Base-by-base conservation (phyloP, 352 stramenopile species). In the Globisporangium heterothallicum region DNA sequence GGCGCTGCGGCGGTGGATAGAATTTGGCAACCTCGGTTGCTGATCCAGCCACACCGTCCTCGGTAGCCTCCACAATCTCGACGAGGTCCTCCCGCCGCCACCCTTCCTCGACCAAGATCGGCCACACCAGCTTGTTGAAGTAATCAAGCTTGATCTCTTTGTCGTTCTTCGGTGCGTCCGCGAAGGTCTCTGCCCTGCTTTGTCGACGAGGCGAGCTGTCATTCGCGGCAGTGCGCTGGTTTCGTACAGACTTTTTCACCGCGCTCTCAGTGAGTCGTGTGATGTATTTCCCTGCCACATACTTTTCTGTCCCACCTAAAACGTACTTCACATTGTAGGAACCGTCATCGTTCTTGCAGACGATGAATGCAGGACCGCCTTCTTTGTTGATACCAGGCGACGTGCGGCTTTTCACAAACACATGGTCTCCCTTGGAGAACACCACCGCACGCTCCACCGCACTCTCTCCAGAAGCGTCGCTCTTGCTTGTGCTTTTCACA, bases 271-370 rank as follows among this genome's bases (percentile, higher is more conserved):
- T 92, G 29, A 88, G 60, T 5, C 71, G 63, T 32, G 65, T 72
- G 3, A 94, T 74, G 53, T 85, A 92, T 35, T 70, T 62, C 0
- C 68, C 58, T 14, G 59, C 64, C 2, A 94, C 72, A 26, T 58
- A 59, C 59, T 91, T 92, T 59, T 94, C 84, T 16, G 64, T 72
- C 0, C 84, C 81, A 16, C 84, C 84, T 10, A 94, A 64, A 38
- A 94, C 56, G 57, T 92, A 94, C 66, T 94, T 94, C 53, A 94
- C 68, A 48, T 85, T 71, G 64, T 91, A 92, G 14, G 76, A 78
- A 42, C 69, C 74, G 40, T 92, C 81, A 8, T 76, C 73, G 50
- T 89, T 86, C 26, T 59, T 56, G 7, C 63, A 49, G 35, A 63
- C 46, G 13, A 94, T 61, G 26, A 73, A 67, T 2, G 56, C 84